Percentiles rank a stretch among this genome's conserved stretches.
Evolutionary conservation across 495 filamentous ascomycete species (phyloP).

Genomic region (Saxophila tyrrhenica): DNA sequence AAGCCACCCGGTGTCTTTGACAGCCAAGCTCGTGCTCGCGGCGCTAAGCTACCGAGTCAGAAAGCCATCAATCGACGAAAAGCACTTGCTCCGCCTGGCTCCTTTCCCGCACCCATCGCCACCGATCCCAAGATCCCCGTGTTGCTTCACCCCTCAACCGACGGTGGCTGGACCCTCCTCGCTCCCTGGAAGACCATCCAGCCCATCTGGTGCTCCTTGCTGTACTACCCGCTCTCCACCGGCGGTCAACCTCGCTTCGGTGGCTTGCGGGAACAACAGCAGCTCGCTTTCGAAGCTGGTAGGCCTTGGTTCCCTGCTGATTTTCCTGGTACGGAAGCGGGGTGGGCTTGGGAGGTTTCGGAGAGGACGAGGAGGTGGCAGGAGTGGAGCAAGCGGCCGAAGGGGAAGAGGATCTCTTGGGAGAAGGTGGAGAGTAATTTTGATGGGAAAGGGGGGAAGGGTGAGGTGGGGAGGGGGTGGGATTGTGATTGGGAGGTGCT

Average conservation of each 20-base stretch:
- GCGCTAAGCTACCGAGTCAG: slow-evolving; percentile 62
- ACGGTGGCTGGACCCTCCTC: slow-evolving; percentile 60
- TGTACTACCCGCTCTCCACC: slow-evolving; percentile 74
- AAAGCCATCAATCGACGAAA: slow-evolving; percentile 82
- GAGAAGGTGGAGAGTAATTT: slow-evolving; percentile 45
- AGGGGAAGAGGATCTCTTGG: slow-evolving; percentile 69
- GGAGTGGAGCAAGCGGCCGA: slow-evolving; percentile 71
- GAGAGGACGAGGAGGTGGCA: slow-evolving; percentile 49
- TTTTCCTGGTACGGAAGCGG: slow-evolving; percentile 71
- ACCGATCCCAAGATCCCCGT: slow-evolving; percentile 78
- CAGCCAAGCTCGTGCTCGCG: slow-evolving; percentile 48
- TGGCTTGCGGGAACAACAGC: slow-evolving; percentile 65
- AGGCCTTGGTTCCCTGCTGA: slow-evolving; percentile 81
- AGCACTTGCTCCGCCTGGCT: slow-evolving; percentile 51
- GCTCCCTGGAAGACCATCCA: slow-evolving; percentile 85
- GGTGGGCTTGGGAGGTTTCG: slow-evolving; percentile 61
- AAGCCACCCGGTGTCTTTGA: slow-evolving; percentile 54
- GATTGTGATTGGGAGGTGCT: slow-evolving; percentile 78
- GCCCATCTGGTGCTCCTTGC: slow-evolving; percentile 75
- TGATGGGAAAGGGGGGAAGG: slow-evolving; percentile 60
- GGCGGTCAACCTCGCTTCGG: slow-evolving; percentile 73
- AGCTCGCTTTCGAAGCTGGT: slow-evolving; percentile 72
- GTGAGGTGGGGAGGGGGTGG: slow-evolving; percentile 76
- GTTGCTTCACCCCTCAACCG: slow-evolving; percentile 49
- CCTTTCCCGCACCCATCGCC: slow-evolving; percentile 43